A percentile compares a stretch with the other conserved stretches of the same genome.
These are phyloP conservation scores for Vairimorpha ceranae DNA, from an alignment of 371 early-diverging fungal species.

Conservation along the genomic window DNA sequence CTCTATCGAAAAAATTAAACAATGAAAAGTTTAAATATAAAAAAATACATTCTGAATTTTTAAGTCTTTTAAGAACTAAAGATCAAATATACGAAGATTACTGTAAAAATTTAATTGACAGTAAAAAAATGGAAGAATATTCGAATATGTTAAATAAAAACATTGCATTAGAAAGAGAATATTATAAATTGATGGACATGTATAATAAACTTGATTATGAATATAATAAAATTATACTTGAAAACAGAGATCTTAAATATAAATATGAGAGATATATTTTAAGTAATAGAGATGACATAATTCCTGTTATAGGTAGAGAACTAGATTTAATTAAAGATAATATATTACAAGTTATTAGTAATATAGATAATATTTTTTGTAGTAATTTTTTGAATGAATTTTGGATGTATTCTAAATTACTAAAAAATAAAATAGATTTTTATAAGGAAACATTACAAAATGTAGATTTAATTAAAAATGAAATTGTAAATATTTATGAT, in stretches of 20 bases:
- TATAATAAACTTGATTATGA: not conserved
- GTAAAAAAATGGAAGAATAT: not conserved
- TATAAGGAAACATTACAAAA: not conserved
- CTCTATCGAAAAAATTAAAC: not conserved
- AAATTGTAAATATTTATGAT: not conserved
- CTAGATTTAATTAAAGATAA: slow-evolving; percentile 18
- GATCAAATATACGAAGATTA: not conserved
- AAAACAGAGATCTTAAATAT: slow-evolving; percentile 1
- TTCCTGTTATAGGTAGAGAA: slow-evolving; percentile 31
- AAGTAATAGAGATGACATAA: slow-evolving; percentile 16
- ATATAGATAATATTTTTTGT: not conserved
- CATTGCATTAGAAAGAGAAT: not conserved
- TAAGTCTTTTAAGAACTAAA: not conserved
- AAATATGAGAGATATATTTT: slow-evolving; percentile 29
- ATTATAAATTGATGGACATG: not conserved
- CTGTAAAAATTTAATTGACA: not conserved
- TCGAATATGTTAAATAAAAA: not conserved
- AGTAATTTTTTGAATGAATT: not conserved
- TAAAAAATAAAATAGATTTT: not conserved
- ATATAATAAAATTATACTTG: not conserved
- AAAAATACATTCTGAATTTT: not conserved
- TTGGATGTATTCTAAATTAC: not conserved
- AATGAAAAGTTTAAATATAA: not conserved
- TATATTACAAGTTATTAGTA: not conserved
- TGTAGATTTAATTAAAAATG: not conserved